Conservation (phyloP, 805 yeast species). For the Ogataea ganodermae region DNA sequence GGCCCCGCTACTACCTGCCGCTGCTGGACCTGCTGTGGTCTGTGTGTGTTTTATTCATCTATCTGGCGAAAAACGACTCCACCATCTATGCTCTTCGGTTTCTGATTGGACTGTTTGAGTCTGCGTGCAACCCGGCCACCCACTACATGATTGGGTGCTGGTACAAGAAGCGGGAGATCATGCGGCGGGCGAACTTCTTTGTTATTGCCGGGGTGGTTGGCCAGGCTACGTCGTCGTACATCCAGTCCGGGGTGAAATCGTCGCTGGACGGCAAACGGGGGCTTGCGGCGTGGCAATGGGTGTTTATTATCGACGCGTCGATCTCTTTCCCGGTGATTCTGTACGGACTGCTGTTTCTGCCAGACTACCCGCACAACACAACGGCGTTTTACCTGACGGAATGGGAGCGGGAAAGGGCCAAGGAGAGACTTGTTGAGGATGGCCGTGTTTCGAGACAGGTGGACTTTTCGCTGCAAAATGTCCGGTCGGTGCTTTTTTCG, state of each 20-base stretch:
- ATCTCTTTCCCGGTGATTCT: constrained; percentile 60
- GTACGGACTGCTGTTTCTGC: constrained; percentile 59
- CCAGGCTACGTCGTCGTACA: constrained; percentile 59
- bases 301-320: constrained; percentile 64
- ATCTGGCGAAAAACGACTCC: constrained; percentile 39
- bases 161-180: constrained; percentile 56
- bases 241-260: constrained; percentile 56
- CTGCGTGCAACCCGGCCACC: constrained; percentile 39
- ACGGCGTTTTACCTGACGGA: constrained; percentile 24
- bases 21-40: constrained; percentile 57
- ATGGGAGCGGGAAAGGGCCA: constrained; percentile 27
- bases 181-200: constrained; percentile 60
- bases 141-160: constrained; percentile 46
- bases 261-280: constrained; percentile 53
- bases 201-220: constrained; percentile 67
- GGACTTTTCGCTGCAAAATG: constrained; percentile 41
- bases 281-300: constrained; percentile 71
- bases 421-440: constrained; percentile 32
- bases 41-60: constrained; percentile 32
- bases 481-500: constrained; percentile 40
- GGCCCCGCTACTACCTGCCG: constrained; percentile 50
- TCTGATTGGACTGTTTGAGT: constrained; percentile 60
- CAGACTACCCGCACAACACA: constrained; percentile 45
- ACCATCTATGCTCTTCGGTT: constrained; percentile 61
- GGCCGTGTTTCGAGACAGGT: constrained; percentile 37